Evolutionary conservation across 2,329 filamentous ascomycete species (phyloP).

Genomic region (Scedosporium aurantiacum): DNA sequence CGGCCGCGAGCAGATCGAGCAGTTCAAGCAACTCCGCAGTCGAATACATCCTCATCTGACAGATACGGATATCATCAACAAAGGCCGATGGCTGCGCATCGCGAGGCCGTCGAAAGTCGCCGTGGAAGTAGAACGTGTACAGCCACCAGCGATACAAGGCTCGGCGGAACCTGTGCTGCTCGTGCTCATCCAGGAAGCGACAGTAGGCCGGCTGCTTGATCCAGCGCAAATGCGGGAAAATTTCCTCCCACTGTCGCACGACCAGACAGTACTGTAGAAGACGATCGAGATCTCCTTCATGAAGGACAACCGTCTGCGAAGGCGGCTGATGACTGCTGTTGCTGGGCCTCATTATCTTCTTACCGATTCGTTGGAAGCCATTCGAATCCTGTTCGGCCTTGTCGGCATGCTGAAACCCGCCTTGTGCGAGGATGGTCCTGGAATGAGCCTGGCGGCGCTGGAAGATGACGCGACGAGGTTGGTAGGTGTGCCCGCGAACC

Average conservation of each 20-base stretch:
- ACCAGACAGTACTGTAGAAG: constrained; percentile 24
- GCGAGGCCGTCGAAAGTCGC: constrained; percentile 18
- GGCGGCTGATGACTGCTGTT: background rate
- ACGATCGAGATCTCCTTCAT: constrained; percentile 20
- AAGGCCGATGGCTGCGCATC: constrained; percentile 10
- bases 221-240: constrained; percentile 34
- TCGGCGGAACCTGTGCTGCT: constrained; percentile 35
- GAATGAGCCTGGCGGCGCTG: constrained; percentile 23
- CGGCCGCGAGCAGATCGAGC: constrained; percentile 32
- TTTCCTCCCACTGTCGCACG: constrained; percentile 26
- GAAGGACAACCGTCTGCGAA: constrained; percentile 19
- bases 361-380: constrained; percentile 8
- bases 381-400: background rate
- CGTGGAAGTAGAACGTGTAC: constrained; percentile 41
- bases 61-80: constrained; percentile 28
- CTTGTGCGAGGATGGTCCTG: constrained; percentile 14
- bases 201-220: constrained; percentile 33
- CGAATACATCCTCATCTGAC: constrained; percentile 31
- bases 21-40: constrained; percentile 33
- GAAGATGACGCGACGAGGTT: constrained; percentile 27
- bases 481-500: constrained; percentile 21
- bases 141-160: constrained; percentile 45
- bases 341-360: constrained; percentile 1
- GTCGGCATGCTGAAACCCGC: background rate
- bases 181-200: constrained; percentile 29